A percentile compares a stretch with the other conserved stretches of the same genome.
These are phyloP conservation scores for Basipetospora chlamydospora DNA, from an alignment of 2,329 filamentous ascomycete species.

Conservation along the genomic window DNA sequence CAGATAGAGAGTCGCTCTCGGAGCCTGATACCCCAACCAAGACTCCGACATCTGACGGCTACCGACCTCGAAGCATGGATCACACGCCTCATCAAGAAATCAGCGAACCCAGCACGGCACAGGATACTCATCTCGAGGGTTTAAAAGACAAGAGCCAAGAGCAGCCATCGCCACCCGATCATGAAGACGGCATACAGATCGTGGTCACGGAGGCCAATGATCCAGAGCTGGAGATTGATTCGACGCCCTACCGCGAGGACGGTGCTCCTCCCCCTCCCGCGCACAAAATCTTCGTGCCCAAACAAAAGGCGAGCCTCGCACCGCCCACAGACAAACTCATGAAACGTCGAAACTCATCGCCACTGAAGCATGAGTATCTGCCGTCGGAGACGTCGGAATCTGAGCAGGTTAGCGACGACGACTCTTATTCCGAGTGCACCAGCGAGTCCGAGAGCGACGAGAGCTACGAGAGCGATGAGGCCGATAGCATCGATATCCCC, in stretches of 20 bases:
- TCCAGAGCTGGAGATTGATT: too few relatives aligned
- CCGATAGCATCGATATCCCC: conserved; percentile 45
- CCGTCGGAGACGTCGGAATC: conserved; percentile 61
- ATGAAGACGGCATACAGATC: too few relatives aligned
- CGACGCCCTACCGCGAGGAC: conserved; percentile 29
- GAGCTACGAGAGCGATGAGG: conserved; percentile 28
- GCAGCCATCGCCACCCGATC: too few relatives aligned
- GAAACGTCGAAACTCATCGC: conserved; percentile 52
- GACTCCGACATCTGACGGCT: too few relatives aligned
- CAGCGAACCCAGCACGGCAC: neutral
- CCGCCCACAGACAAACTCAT: conserved; percentile 4
- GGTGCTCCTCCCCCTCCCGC: conserved; percentile 40
- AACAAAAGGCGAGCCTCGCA: conserved; percentile 18
- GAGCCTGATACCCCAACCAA: neutral
- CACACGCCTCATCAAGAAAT: neutral
- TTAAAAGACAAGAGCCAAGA: too few relatives aligned
- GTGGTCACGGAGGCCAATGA: too few relatives aligned
- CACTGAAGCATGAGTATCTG: conserved; percentile 91
- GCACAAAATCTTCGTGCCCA: conserved; percentile 29
- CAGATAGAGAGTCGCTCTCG: conserved; percentile 1
- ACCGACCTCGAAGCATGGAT: conserved; percentile 15
- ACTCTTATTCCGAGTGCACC: conserved; percentile 35
- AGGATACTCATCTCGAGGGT: too few relatives aligned
- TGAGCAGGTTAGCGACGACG: conserved; percentile 37
- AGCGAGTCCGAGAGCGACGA: conserved; percentile 33